Base-by-base conservation (phyloP, 192 early-diverging fungal genomes). In the Helicostylum pulchrum region DNA sequence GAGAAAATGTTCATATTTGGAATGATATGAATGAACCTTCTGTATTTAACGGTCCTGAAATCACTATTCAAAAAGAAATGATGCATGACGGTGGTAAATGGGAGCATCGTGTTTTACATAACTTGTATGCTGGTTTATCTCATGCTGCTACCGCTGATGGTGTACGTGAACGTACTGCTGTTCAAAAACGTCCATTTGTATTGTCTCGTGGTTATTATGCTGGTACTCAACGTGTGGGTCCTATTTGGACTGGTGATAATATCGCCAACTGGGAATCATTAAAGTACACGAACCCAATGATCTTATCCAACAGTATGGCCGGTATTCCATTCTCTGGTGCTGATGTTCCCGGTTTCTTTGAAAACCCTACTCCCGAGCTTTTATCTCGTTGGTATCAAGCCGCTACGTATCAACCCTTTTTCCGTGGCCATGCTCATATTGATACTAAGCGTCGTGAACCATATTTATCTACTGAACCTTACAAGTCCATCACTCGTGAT, bases 11-110 rank as follows among this genome's bases (percentile, higher is more conserved):
- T 17, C 94, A 90, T 75, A 88, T 93, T 2, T 99, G 97, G 97
- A 98, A 97, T 76, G 97, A 99, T 66, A 99, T 99, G 97, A 99
- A 99, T 72, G 97, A 99, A 78, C 96, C 95, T 0, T 88, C 91
- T 6, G 90, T 99, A 4, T 99, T 99, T 70, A 97, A 78, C 75
- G 96, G 96, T 0, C 95, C 97, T 23, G 97, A 99, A 66, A 95
- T 94, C 48, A 96, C 96, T 4, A 92, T 96, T 84, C 92, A 86
- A 46, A 98, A 97, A 79, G 95, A 98, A 72, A 79, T 87, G 51
- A 77, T 94, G 62, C 97, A 99, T 72, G 68, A 87, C 71, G 85
- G 85, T 51, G 85, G 85, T 49, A 47, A 58, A 19, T 87, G 87
- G 77, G 97, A 99, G 76, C 95, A 98, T 68, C 94, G 97, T 48